phyloP scores from a whole-genome alignment of 345 rosid genomes.

The Limnanthes douglasii region DNA sequence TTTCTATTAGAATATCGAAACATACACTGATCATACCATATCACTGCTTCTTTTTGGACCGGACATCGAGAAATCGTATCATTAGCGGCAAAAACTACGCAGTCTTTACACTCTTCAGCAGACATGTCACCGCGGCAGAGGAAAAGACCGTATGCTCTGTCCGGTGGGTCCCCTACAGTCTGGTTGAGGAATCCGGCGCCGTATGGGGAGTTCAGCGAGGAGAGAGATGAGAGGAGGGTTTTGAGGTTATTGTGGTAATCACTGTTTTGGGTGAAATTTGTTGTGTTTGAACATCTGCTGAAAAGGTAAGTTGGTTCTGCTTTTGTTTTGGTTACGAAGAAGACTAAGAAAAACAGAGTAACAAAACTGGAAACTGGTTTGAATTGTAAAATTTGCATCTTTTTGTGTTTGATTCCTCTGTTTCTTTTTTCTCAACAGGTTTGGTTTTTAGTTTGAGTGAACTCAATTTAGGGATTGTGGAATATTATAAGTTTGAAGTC shows the following conservation, averaged over 20 bases:
- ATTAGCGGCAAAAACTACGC: conserved; percentile 4
- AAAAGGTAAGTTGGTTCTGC: background rate
- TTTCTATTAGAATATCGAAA: conserved; percentile 6
- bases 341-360: too few species aligned
- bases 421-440: too few species aligned
- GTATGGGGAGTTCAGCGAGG: conserved; percentile 6
- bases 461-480: too few species aligned
- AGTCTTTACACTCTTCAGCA: conserved; percentile 3
- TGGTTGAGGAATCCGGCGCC: conserved; percentile 8
- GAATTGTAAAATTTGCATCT: too few species aligned
- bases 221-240: conserved; percentile 6
- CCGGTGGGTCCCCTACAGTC: conserved; percentile 2
- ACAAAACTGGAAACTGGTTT: too few species aligned
- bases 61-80: conserved; percentile 5
- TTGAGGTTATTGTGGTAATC: conserved; percentile 4
- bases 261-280: conserved; percentile 10
- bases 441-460: too few species aligned
- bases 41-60: background rate
- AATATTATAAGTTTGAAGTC: too few species aligned
- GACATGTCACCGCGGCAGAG: conserved; percentile 17
- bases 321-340: too few species aligned
- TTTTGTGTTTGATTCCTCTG: too few species aligned
- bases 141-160: conserved; percentile 9
- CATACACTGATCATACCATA: conserved; percentile 13
- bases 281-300: conserved; percentile 1